Base-by-base conservation (phyloP, 768 basidiomycete species). In the Chalciporus sphaerocephalus region DNA sequence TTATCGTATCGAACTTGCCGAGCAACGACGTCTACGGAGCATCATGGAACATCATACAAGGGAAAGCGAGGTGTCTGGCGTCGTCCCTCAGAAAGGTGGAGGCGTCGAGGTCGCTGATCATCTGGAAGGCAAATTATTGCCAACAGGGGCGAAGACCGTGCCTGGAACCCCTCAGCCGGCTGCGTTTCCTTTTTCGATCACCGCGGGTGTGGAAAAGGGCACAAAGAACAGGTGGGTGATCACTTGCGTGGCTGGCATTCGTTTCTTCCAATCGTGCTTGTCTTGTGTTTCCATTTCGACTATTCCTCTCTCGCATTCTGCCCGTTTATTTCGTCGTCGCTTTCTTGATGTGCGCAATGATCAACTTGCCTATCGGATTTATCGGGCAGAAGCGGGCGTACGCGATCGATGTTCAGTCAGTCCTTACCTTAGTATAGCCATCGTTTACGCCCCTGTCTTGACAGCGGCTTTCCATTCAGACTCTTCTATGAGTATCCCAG, bases 151-250 rank as follows among this genome's bases (percentile, higher is more conserved):
- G 21, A 65, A 51, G 35, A 51, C 53, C 7, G 43, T 47, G 1
- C 61, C 56, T 16, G 47, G 47, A 6, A 56, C 57, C 1, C 58
- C 61, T 11, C 47, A 51, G 27, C 47, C 41, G 8, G 17, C 42
- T 4, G 34, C 36, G 40, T 44, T 94, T 86, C 93, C 92, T 7
- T 96, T 86, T 62, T 91, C 89, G 42, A 98, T 98, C 50, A 95
- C 91, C 0, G 95, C 95, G 6, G 95, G 90, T 2, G 81, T 98
- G 9, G 95, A 98, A 68, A 89, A 95, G 59, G 95, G 95, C 8
- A 74, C 82, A 16, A 92, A 96, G 74, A 98, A 98, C 56, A 75
- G 95, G 86, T 90, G 41, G 40, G 75, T 68, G 17, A 8, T 40
- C n/a, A 7, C 24, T 35, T 22, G 25, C 37, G 13, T 32, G 30